Evolutionary conservation across 129 eudicot genomes (phyloP).

Genomic region (Arctium minus): DNA sequence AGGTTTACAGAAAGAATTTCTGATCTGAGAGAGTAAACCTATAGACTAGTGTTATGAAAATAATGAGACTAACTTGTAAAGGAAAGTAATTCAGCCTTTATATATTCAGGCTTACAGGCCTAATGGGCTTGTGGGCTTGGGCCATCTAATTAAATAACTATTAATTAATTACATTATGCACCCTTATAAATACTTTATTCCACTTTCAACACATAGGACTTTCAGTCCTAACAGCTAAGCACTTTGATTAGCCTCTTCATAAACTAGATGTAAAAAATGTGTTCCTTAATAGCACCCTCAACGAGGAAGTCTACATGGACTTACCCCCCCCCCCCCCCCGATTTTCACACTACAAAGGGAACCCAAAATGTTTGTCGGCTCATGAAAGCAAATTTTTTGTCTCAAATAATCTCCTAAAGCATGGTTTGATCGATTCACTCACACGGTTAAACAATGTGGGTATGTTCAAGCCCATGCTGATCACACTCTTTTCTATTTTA

Average conservation of each 20-base stretch:
- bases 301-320: constrained; percentile 11
- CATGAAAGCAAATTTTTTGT: not conserved
- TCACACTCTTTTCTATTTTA: not conserved
- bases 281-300: not conserved
- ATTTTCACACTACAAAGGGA: not conserved
- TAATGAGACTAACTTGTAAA: too few relatives aligned
- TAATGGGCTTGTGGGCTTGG: too few relatives aligned
- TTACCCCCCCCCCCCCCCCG: not conserved
- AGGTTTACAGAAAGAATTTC: too few relatives aligned
- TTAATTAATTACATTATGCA: too few relatives aligned
- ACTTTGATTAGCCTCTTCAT: not conserved
- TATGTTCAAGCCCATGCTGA: not conserved
- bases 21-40: too few relatives aligned
- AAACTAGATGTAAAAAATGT: not conserved
- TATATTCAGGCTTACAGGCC: too few relatives aligned
- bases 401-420: not conserved
- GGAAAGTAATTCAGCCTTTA: too few relatives aligned
- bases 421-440: not conserved
- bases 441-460: not conserved
- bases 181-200: too few relatives aligned
- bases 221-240: too few relatives aligned
- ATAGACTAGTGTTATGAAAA: too few relatives aligned
- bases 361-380: not conserved
- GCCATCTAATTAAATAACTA: too few relatives aligned
- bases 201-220: too few relatives aligned